Conservation (phyloP, 2,329 filamentous ascomycete species). For the Penicillium griseofulvum region DNA sequence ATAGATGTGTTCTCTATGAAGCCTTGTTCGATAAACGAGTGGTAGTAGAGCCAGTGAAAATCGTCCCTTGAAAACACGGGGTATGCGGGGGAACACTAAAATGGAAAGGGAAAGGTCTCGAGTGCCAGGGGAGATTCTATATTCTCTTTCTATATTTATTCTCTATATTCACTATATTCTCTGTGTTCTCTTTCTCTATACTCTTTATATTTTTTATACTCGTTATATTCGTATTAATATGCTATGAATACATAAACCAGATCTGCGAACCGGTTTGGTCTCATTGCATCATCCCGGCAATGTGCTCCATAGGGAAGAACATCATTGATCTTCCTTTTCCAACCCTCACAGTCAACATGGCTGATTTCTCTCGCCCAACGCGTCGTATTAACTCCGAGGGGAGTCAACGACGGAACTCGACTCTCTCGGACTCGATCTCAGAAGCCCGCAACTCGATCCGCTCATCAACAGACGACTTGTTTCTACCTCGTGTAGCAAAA, state of each 20-base stretch:
- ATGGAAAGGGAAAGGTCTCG: no score
- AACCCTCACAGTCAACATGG: slow-evolving; percentile 6
- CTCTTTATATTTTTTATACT: background rate
- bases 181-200: background rate
- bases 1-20: no score
- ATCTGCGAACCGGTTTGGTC: background rate
- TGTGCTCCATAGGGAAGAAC: background rate
- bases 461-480: slow-evolving; percentile 67
- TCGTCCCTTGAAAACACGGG: no score
- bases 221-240: no score
- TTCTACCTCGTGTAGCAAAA: slow-evolving; percentile 55
- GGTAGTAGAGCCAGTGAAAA: no score
- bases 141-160: background rate
- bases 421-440: slow-evolving; percentile 71
- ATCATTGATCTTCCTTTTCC: background rate
- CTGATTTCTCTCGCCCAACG: slow-evolving; percentile 7
- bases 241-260: background rate
- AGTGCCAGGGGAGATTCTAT: no score
- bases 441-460: slow-evolving; percentile 64
- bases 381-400: slow-evolving; percentile 34
- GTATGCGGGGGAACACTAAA: no score
- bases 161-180: no score
- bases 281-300: slow-evolving; percentile 1
- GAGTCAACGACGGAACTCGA: slow-evolving; percentile 67
- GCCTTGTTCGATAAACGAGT: no score